Percentiles rank a stretch among this genome's conserved stretches.
Conservation (phyloP, 345 rosid species). For the Pistacia vera region DNA sequence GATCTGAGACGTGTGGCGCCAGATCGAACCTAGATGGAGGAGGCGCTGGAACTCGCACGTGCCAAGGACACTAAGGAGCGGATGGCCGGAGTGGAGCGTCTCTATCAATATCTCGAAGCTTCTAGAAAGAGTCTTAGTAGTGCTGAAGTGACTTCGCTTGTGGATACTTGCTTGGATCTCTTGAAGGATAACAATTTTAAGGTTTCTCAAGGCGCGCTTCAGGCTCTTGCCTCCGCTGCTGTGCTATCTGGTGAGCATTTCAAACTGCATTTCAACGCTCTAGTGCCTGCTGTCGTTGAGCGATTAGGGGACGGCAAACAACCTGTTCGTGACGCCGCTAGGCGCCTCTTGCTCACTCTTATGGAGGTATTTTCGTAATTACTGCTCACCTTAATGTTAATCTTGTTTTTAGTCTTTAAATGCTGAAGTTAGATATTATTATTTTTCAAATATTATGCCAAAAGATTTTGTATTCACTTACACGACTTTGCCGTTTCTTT, state of each 20-base stretch:
- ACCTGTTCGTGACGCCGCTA: slow-evolving; percentile 95
- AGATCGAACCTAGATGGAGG: slow-evolving; percentile 85
- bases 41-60: slow-evolving; percentile 94
- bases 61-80: slow-evolving; percentile 98
- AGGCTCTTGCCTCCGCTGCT: slow-evolving; percentile 96
- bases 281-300: slow-evolving; percentile 93
- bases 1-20: slow-evolving; percentile 45
- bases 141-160: slow-evolving; percentile 78
- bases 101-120: slow-evolving; percentile 88
- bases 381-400: neutral
- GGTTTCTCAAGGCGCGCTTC: slow-evolving; percentile 94
- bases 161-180: slow-evolving; percentile 97
- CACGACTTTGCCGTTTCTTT: no score
- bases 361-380: slow-evolving; percentile 69
- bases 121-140: slow-evolving; percentile 71
- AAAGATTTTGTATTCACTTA: no score
- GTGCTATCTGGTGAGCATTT: slow-evolving; percentile 93
- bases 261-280: slow-evolving; percentile 91
- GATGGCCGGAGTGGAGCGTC: slow-evolving; percentile 98
- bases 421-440: no score
- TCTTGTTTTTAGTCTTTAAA: no score
- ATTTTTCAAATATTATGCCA: no score
- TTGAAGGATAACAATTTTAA: slow-evolving; percentile 90
- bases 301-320: slow-evolving; percentile 89
- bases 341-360: slow-evolving; percentile 90